These are phyloP conservation scores for Stygiomarasmius scandens DNA, from an alignment of 1,284 basidiomycete species.

Conservation along the genomic window DNA sequence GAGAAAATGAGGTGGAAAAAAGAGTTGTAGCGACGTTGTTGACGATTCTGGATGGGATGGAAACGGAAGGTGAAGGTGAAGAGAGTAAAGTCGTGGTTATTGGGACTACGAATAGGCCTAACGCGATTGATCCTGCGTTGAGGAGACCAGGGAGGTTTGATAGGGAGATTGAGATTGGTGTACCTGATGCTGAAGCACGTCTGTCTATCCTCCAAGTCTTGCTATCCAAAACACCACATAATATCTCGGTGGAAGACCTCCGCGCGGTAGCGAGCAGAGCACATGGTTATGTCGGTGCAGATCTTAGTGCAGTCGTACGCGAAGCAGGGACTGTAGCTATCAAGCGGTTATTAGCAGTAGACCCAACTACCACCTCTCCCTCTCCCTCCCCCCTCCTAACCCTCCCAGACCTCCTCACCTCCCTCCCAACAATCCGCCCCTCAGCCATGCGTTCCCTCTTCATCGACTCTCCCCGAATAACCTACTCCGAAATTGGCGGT, in stretches of 20 bases:
- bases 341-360: conserved; percentile 73
- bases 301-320: conserved; percentile 89
- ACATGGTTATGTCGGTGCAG: conserved; percentile 97
- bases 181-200: conserved; percentile 86
- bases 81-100: conserved; percentile 84
- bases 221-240: conserved; percentile 80
- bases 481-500: conserved; percentile 90
- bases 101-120: conserved; percentile 96
- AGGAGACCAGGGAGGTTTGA: conserved; percentile 95
- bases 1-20: conserved; percentile 92
- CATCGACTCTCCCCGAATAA: conserved; percentile 82
- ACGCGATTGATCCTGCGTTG: conserved; percentile 95
- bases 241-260: conserved; percentile 65
- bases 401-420: conserved; percentile 66
- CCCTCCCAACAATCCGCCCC: conserved; percentile 82
- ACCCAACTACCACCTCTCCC: conserved; percentile 21
- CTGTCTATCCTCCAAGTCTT: conserved; percentile 84
- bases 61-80: conserved; percentile 51
- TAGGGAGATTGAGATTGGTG: conserved; percentile 95
- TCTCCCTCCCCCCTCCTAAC: conserved; percentile 47
- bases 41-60: conserved; percentile 95
- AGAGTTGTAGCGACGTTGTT: conserved; percentile 94
- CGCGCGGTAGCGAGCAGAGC: conserved; percentile 74
- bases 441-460: conserved; percentile 95
- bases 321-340: conserved; percentile 93